Conservation (phyloP, 495 filamentous ascomycete species). For the Daldinia concentrica region DNA sequence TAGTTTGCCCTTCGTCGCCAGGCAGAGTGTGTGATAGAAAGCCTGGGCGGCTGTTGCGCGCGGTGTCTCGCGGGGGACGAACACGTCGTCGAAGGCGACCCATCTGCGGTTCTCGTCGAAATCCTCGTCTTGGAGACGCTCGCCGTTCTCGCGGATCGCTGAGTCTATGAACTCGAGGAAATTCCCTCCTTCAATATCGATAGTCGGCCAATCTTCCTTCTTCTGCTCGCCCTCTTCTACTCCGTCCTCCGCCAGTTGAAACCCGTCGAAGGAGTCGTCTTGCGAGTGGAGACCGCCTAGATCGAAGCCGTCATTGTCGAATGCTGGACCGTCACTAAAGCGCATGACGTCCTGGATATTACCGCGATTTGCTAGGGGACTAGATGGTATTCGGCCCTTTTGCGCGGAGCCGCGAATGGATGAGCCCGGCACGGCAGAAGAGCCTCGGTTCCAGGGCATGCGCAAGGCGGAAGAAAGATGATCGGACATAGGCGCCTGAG, state of each 20-base stretch:
- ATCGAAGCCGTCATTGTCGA: conserved; percentile 34
- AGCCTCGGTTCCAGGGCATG: conserved; percentile 57
- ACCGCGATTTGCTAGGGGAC: conserved; percentile 51
- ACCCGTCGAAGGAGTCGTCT: conserved; percentile 31
- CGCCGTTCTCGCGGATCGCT: conserved; percentile 49
- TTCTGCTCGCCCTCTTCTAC: conserved; percentile 12
- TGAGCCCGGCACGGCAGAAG: conserved; percentile 54
- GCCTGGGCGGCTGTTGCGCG: conserved; percentile 73
- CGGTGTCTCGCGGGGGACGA: conserved; percentile 63
- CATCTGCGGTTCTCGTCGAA: conserved; percentile 48
- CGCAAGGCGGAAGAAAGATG: conserved; percentile 50
- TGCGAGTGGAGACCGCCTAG: conserved; percentile 46
- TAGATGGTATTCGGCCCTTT: conserved; percentile 50
- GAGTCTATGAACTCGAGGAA: conserved; percentile 66
- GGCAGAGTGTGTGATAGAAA: conserved; percentile 74
- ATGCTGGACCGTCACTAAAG: conserved; percentile 50
- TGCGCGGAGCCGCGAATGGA: conserved; percentile 49
- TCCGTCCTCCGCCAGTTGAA: not conserved
- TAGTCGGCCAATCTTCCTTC: conserved; percentile 27
- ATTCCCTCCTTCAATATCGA: conserved; percentile 53
- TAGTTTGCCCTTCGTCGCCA: conserved; percentile 71
- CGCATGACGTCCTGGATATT: conserved; percentile 49
- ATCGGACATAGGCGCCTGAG: conserved; percentile 50
- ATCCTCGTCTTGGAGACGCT: conserved; percentile 48
- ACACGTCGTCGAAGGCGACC: conserved; percentile 68